phyloP scores from a whole-genome alignment of 805 yeast species.

The Huiozyma sinensis region DNA sequence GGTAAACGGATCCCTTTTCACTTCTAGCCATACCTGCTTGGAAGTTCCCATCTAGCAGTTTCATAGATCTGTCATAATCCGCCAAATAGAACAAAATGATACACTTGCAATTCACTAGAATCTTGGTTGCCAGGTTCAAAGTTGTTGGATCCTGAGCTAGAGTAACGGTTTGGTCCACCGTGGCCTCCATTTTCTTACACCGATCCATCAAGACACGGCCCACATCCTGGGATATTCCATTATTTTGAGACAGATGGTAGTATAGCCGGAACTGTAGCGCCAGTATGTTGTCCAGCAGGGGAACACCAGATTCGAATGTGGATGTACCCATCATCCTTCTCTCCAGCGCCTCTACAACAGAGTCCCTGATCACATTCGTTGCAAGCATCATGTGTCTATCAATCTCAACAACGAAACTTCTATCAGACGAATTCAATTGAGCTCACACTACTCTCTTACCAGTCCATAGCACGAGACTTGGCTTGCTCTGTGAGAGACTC shows the following conservation, averaged over 20 bases:
- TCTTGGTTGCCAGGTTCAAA: constrained; percentile 9
- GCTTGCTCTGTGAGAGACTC: too few species aligned
- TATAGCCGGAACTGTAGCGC: constrained; percentile 22
- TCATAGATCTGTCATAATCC: neutral
- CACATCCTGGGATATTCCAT: neutral
- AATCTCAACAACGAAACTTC: too few species aligned
- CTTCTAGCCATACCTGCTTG: neutral
- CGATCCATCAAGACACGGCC: constrained; percentile 14
- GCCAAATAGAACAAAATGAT: neutral
- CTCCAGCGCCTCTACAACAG: constrained; percentile 12
- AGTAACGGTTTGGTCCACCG: constrained; percentile 4
- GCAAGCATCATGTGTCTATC: too few species aligned
- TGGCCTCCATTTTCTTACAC: constrained; percentile 7
- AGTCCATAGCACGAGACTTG: too few species aligned
- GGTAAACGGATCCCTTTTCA: neutral
- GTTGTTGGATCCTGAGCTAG: constrained; percentile 3
- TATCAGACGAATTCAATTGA: too few species aligned
- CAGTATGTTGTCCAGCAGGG: constrained; percentile 15
- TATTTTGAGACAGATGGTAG: constrained; percentile 8
- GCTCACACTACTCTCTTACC: too few species aligned
- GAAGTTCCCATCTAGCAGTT: neutral
- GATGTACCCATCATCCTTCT: constrained; percentile 20
- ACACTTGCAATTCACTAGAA: constrained; percentile 12
- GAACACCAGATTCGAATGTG: constrained; percentile 13
- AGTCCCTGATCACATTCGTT: constrained; percentile 1